These are phyloP conservation scores for Penicillium italicum DNA, from an alignment of 2,329 filamentous ascomycete genomes.

Conservation along the genomic window DNA sequence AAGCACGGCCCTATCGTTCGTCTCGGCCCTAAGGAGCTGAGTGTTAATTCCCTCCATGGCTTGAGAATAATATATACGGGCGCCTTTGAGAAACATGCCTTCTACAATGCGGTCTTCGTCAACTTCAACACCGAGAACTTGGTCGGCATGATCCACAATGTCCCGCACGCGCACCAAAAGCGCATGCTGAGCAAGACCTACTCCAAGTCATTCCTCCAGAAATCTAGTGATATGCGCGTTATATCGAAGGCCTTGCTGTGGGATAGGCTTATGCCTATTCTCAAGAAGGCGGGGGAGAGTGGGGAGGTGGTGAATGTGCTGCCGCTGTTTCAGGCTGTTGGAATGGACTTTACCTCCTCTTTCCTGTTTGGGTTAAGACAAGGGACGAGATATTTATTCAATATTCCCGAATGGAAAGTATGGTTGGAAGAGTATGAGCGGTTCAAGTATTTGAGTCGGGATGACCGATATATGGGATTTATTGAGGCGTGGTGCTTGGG, in stretches of 20 bases:
- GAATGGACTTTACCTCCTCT: slow-evolving; percentile 69
- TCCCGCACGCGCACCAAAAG: slow-evolving; percentile 63
- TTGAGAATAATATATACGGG: slow-evolving; percentile 60
- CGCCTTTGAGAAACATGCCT: slow-evolving; percentile 64
- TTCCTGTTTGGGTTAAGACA: slow-evolving; percentile 64
- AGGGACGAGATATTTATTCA: slow-evolving; percentile 56
- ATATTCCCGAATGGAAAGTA: slow-evolving; percentile 51
- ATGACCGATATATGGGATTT: slow-evolving; percentile 56
- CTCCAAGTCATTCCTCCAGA: slow-evolving; percentile 66
- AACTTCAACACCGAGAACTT: slow-evolving; percentile 62
- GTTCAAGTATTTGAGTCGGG: slow-evolving; percentile 54
- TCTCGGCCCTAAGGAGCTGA: slow-evolving; percentile 61
- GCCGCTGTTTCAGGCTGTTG: slow-evolving; percentile 59
- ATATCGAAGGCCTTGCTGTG: slow-evolving; percentile 57
- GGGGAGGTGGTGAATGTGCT: slow-evolving; percentile 49
- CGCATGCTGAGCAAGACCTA: slow-evolving; percentile 71
- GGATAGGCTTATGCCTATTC: slow-evolving; percentile 55
- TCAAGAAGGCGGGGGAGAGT: slow-evolving; percentile 27
- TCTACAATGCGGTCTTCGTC: slow-evolving; percentile 62
- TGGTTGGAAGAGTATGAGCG: slow-evolving; percentile 63
- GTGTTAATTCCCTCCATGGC: slow-evolving; percentile 59
- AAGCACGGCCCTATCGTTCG: slow-evolving; percentile 57
- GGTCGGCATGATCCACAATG: slow-evolving; percentile 60
- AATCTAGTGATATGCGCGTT: slow-evolving; percentile 51
- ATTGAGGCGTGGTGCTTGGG: slow-evolving; percentile 60